Base-by-base conservation (phyloP, 148 eudicot genomes). In the Beta vulgaris region DNA sequence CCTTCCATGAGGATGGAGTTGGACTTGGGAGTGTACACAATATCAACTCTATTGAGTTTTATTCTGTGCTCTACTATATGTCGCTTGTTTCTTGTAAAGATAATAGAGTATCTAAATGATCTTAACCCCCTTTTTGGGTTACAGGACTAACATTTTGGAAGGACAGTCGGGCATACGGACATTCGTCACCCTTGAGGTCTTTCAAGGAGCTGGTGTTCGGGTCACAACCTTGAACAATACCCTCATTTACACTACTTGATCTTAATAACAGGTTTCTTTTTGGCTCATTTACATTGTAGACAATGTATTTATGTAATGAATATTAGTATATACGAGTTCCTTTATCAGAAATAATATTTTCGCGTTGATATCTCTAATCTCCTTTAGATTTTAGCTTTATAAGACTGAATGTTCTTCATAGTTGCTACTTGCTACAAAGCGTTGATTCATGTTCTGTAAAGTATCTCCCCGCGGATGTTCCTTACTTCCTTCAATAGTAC, bases 81-180 rank as follows among this genome's bases (percentile, higher is more conserved):
- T 53, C 32, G 61, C 7, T 34, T 49, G 43, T 32, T 18, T 53
- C 0, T 35, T 1, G 29, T 8, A 3, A 23, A n/a, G 21, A 49
- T 11, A 16, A 8, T 39, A 15, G n/a, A 31, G 37, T 18, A 43
- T 55, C 28, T 32, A 23, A 6, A 32, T 8, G 18, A 53, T 53
- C 49, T 11, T 67, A 3, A 15, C 40, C 19, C 8, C 7, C 62
- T 36, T 71, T 26, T 51, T 26, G 16, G 40, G 66, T 76, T 9
- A 69, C 84, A 92, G 97, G 88, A 60, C 39, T 84, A 43, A 77
- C 92, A 42, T 72, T 92, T 35, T 88, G 94, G 97, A 88, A 79
- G 77, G 97, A 92, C 73, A 78, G 87, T 36, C 76, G 74, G 64
- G 92, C 79, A 26, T 80, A 88, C 73, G 97, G 90, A 61, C 73